phyloP scores from a whole-genome alignment of 2,329 filamentous ascomycete genomes.

The Pseudocercospora pini-densiflorae region DNA sequence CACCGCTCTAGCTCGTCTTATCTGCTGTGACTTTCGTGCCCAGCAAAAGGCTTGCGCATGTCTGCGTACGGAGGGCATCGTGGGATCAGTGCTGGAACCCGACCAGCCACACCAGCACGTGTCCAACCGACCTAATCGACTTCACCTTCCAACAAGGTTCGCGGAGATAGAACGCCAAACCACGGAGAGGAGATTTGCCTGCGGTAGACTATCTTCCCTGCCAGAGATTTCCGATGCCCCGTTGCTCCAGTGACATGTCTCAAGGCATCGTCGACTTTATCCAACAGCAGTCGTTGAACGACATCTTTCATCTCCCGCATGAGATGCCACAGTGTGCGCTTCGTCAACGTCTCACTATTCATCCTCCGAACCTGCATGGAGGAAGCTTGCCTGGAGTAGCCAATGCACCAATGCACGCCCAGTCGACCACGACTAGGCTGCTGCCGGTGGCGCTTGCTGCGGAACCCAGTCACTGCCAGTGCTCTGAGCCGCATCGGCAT shows the following conservation, averaged over 20 bases:
- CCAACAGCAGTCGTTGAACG: background rate
- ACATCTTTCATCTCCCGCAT: background rate
- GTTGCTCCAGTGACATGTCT: background rate
- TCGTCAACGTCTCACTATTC: background rate
- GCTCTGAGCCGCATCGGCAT: background rate
- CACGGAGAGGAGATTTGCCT: background rate
- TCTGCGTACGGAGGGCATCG: background rate
- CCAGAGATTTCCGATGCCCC: background rate
- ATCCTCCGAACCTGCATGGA: background rate
- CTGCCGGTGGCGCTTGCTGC: background rate
- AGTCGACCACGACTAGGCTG: background rate
- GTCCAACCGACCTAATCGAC: background rate
- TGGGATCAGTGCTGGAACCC: background rate
- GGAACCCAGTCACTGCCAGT: background rate
- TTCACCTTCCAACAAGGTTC: background rate
- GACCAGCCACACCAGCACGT: slow-evolving; percentile 3
- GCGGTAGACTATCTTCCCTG: background rate
- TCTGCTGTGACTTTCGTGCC: background rate
- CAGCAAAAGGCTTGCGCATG: background rate
- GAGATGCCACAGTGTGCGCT: background rate
- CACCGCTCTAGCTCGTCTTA: background rate
- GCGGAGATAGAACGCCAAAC: background rate
- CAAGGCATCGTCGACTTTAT: background rate
- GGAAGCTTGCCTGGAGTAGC: background rate
- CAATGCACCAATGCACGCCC: background rate